Evolutionary conservation across 164 flowering plant genomes (phyloP).

Genomic region (Aristolochia contorta): DNA sequence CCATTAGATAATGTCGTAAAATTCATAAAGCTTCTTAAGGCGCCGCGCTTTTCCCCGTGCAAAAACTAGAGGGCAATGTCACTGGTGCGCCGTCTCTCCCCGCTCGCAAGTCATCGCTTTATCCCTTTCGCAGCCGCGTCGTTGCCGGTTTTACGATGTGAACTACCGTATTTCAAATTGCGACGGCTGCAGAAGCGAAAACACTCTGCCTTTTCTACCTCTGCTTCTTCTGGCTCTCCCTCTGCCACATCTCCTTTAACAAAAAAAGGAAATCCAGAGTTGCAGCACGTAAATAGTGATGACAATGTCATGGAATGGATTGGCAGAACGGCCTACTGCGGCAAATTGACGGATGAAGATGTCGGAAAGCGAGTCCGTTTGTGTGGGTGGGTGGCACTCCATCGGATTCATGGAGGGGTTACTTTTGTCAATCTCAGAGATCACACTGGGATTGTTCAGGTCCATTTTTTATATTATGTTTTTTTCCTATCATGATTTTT

Average conservation of each 20-base stretch:
- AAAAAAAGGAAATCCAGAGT: not conserved
- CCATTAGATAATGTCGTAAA: too few relatives aligned
- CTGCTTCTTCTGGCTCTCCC: not conserved
- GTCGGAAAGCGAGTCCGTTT: constrained; percentile 71
- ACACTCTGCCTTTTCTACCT: not conserved
- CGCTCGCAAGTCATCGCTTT: constrained; percentile 14
- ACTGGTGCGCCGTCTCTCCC: constrained; percentile 17
- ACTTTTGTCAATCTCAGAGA: constrained; percentile 86
- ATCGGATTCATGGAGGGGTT: constrained; percentile 82
- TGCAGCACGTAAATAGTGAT: constrained; percentile 9
- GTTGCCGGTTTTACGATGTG: constrained; percentile 10
- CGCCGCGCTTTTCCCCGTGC: not conserved
- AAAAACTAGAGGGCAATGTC: not conserved
- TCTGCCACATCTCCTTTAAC: constrained; percentile 5
- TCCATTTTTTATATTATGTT: not conserved
- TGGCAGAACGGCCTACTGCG: constrained; percentile 50
- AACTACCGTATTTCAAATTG: constrained; percentile 6
- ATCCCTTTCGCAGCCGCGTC: constrained; percentile 9
- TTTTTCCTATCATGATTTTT: not conserved
- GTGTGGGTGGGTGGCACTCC: constrained; percentile 97
- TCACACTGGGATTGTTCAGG: constrained; percentile 89
- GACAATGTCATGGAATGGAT: constrained; percentile 60
- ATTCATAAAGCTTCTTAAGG: too few relatives aligned
- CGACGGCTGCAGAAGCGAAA: not conserved
- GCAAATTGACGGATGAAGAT: constrained; percentile 45